Base-by-base conservation (phyloP, 768 basidiomycete genomes). In the Favolaschia claudopus region DNA sequence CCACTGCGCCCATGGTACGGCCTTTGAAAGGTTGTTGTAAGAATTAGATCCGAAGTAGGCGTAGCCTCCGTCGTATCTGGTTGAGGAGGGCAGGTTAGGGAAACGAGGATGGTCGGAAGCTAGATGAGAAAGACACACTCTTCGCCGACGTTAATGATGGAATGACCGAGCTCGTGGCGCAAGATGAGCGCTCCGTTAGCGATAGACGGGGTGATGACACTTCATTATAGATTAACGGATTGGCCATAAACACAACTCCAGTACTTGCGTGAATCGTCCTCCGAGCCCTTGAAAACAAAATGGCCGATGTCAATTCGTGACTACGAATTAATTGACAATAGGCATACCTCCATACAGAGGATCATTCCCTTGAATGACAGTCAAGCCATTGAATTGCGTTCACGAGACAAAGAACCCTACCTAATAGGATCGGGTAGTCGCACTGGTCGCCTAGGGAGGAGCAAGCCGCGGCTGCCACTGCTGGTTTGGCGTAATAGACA, bases 111-210 rank as follows among this genome's bases (percentile, higher is more conserved):
- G 5, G 38, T 39, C 24, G n/a, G 9, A 39, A n/a, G n/a, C n/a
- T n/a, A n/a, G n/a, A n/a, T n/a, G n/a, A n/a, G n/a, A n/a, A n/a
- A n/a, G n/a, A n/a, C n/a, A n/a, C n/a, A n/a, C n/a, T 92, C 91
- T 73, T 93, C 92, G 5, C 92, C 92, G 19, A 91, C 87, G 7
- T 84, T 76, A 64, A 92, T 89, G 44, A 92, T 84, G 22, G 89
- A 91, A 72, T 93, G 91, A 0, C 91, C 91, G 1, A 92, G 83
- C 71, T 92, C 91, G 66, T 92, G 91, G 7, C 90, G 83, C 28
- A 93, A 80, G 7, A 92, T 89, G 19, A 90, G 80, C 17, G 89
- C 83, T 0, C 91, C 91, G 51, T 92, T 93, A 13, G 85, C 79
- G 19, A 84, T 71, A 1, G 91, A 93, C 1, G 91, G 84, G 10